Conservation (phyloP, 2,329 filamentous ascomycete genomes). For the Colletotrichum noveboracense region DNA sequence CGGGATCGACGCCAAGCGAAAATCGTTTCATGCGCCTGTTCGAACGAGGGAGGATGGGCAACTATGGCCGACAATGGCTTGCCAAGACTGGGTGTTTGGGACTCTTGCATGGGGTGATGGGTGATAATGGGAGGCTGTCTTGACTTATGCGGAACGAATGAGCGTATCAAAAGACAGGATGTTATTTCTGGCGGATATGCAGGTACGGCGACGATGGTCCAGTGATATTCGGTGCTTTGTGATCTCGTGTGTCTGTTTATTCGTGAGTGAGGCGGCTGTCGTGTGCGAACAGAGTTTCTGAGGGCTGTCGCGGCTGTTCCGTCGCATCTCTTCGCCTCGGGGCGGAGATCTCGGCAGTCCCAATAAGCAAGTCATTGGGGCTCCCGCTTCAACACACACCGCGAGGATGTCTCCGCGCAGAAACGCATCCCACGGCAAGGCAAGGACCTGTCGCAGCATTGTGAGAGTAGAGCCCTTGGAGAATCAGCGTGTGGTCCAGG, state of each 20-base stretch:
- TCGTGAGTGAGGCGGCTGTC: neutral
- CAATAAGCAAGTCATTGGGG: neutral
- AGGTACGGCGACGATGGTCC: neutral
- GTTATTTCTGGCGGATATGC: neutral
- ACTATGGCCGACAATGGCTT: neutral
- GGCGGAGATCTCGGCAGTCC: neutral
- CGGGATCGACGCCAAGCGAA: neutral
- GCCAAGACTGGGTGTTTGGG: neutral
- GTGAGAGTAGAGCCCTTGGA: neutral
- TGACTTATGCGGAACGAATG: neutral
- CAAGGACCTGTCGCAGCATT: neutral
- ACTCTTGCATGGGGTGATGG: neutral
- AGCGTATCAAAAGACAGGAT: neutral
- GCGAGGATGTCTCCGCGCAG: neutral
- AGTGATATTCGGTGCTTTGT: neutral
- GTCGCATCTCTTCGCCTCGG: neutral
- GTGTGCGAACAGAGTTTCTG: neutral
- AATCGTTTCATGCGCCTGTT: slow-evolving; percentile 7
- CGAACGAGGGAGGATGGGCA: neutral
- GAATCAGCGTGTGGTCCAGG: neutral
- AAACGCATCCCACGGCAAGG: neutral
- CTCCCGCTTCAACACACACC: neutral
- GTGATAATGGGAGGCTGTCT: neutral
- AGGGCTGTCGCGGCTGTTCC: neutral
- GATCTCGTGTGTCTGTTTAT: neutral